Conservation (phyloP, 179 eudicot species). For the Silene noctiflora region DNA sequence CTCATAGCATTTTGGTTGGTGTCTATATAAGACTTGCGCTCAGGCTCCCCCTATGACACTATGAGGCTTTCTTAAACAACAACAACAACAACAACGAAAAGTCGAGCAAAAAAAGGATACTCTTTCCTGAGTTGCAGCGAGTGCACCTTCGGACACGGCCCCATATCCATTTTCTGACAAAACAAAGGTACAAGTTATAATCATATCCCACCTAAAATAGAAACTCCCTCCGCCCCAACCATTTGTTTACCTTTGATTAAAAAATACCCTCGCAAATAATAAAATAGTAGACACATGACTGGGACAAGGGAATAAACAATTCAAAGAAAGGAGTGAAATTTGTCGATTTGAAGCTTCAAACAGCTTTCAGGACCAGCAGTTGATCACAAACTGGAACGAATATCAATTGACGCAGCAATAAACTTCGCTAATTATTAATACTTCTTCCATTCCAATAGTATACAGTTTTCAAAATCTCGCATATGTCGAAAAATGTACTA, state of each 20-base stretch:
- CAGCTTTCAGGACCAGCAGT: neutral
- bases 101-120: constrained; percentile 56
- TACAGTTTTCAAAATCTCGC: too few relatives aligned
- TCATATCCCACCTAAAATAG: neutral
- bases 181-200: constrained; percentile 10
- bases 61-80: neutral
- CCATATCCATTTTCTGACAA: constrained; percentile 95
- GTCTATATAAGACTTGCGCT: neutral
- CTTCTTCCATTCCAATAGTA: too few relatives aligned
- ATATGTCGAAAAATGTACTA: too few relatives aligned
- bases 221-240: too few relatives aligned
- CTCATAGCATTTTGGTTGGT: neutral
- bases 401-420: neutral
- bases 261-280: too few relatives aligned
- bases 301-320: neutral
- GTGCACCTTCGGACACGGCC: constrained; percentile 96
- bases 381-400: neutral
- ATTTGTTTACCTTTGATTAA: too few relatives aligned
- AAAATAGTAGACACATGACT: too few relatives aligned
- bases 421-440: too few relatives aligned
- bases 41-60: neutral
- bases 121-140: constrained; percentile 92
- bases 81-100: too few relatives aligned
- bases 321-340: neutral
- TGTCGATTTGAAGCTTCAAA: neutral